phyloP scores from a whole-genome alignment of 1,284 basidiomycete species.

The Austropuccinia psidii region DNA sequence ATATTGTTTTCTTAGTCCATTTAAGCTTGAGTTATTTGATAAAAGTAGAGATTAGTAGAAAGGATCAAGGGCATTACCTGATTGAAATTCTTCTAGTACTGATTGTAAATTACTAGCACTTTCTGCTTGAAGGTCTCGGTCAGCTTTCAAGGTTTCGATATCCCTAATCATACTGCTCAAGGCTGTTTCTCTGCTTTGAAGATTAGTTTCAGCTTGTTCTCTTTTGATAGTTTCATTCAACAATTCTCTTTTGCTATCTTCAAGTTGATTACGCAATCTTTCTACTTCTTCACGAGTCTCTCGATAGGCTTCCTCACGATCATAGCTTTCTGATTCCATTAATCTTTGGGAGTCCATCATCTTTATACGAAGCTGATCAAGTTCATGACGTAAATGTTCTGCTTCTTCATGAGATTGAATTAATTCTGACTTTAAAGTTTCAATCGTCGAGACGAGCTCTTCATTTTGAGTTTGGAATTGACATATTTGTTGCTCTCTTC shows the following conservation, averaged over 20 bases:
- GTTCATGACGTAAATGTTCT: slow-evolving; percentile 60
- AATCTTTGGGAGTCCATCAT: slow-evolving; percentile 51
- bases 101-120: slow-evolving; percentile 76
- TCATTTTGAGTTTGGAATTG: slow-evolving; percentile 67
- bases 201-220: slow-evolving; percentile 59
- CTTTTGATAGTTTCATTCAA: slow-evolving; percentile 63
- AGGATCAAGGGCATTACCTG: slow-evolving; percentile 55
- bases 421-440: slow-evolving; percentile 69
- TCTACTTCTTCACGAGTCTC: slow-evolving; percentile 76
- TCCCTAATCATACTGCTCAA: slow-evolving; percentile 60
- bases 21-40: too few species aligned
- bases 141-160: slow-evolving; percentile 54
- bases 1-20: neutral
- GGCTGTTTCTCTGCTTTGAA: slow-evolving; percentile 59
- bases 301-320: slow-evolving; percentile 69
- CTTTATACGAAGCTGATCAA: slow-evolving; percentile 54
- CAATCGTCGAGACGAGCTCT: slow-evolving; percentile 60
- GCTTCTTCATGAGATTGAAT: slow-evolving; percentile 64
- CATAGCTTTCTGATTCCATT: slow-evolving; percentile 58
- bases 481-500: slow-evolving; percentile 70
- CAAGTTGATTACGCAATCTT: slow-evolving; percentile 68
- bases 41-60: neutral
- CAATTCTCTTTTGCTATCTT: slow-evolving; percentile 75
- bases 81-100: slow-evolving; percentile 89
- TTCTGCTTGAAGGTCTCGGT: slow-evolving; percentile 63